Evolutionary conservation across 1,284 basidiomycete genomes (phyloP).

Genomic region (Melampsora americana): DNA sequence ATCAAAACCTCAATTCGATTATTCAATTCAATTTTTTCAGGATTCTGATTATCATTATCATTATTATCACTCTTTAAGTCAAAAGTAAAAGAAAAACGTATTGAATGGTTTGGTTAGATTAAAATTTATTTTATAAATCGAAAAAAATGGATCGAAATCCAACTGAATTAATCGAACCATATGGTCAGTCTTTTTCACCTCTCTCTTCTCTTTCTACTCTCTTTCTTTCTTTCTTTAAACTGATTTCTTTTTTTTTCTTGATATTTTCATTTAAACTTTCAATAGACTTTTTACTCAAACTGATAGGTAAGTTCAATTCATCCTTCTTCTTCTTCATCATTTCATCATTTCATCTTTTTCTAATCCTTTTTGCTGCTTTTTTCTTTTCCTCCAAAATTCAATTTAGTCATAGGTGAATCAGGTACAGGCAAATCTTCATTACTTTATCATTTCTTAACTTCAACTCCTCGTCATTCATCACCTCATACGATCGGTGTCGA

Average conservation of each 20-base stretch:
- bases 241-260: too few relatives aligned
- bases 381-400: too few relatives aligned
- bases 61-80: too few relatives aligned
- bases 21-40: too few relatives aligned
- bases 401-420: constrained; percentile 61
- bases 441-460: constrained; percentile 72
- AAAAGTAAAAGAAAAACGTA: too few relatives aligned
- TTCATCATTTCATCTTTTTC: too few relatives aligned
- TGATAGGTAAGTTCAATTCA: constrained; percentile 28
- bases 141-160: background rate
- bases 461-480: constrained; percentile 59
- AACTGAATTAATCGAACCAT: constrained; percentile 37
- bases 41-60: too few relatives aligned
- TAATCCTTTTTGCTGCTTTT: background rate
- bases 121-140: too few relatives aligned
- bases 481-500: constrained; percentile 81
- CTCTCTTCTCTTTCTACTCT: background rate
- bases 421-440: constrained; percentile 95
- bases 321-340: background rate
- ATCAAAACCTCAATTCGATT: too few relatives aligned
- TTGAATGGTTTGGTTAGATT: too few relatives aligned
- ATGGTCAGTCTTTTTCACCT: constrained; percentile 11
- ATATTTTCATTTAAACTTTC: too few relatives aligned
- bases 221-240: background rate
- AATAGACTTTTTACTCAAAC: constrained; percentile 37